Evolutionary conservation across 495 filamentous ascomycete species (phyloP), one percentile per base, ranked within the genome.

Genomic region (Astrothelium subdiscretum): DNA sequence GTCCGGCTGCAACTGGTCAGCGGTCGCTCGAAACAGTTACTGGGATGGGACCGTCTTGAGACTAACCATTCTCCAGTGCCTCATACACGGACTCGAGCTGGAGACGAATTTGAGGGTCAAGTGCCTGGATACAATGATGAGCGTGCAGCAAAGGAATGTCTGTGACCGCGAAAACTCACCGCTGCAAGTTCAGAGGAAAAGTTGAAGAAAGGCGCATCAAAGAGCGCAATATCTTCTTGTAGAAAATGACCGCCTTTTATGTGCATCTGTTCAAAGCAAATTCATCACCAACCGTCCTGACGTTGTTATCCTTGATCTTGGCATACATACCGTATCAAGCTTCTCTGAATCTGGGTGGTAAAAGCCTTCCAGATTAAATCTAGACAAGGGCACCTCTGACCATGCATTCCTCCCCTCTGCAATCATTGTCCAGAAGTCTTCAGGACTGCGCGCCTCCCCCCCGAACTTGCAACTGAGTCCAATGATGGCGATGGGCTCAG

Each of bases 301-400:
- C 43, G n/a, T 15, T 48, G 12, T n/a, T 20, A 12, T 13, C 27
- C 22, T 26, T 57, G 20, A 27, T 32, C 12, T 31, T 18, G 43
- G 40, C 20, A 29, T 3, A 52, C 42, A 20, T 29, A 48, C 22
- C 24, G 22, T 58, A 31, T 58, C 31, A 12, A 35, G 32, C 27
- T 61, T 38, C 18, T 63, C 57, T n/a, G 54, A 18, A 8, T 72
- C 72, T 32, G 63, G 66, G 32, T 64, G 51, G 59, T 72, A 71
- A 11, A 71, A 63, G 26, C 70, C 70, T 62, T 71, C 69, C n/a
- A 71, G 44, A 29, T 62, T 67, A 62, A 74, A 71, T 31, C 60
- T 15, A 26, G 27, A 31, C 26, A n/a, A 38, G 13, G 59, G 59
- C 31, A 57, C 38, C 15, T 38, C 20, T n/a, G 32, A 31, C 32